Evolutionary conservation across 148 eudicot genomes (phyloP).

Genomic region (Linanthus parryae): DNA sequence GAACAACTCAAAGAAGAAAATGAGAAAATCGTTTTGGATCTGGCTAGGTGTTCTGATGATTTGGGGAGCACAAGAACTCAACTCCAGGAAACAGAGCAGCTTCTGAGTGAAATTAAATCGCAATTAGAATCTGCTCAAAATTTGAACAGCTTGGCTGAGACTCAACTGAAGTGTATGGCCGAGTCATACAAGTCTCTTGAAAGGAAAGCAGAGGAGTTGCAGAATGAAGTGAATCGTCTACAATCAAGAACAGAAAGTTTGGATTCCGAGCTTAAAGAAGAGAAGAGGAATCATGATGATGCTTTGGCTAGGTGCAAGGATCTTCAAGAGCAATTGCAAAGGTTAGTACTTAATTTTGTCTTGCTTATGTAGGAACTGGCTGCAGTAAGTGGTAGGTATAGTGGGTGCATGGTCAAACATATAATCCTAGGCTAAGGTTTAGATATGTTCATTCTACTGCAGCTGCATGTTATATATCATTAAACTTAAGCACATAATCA

Average conservation of each 20-base stretch:
- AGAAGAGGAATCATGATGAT: slow-evolving; percentile 50
- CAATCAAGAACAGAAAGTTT: slow-evolving; percentile 37
- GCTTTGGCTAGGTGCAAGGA: slow-evolving; percentile 52
- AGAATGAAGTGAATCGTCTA: slow-evolving; percentile 46
- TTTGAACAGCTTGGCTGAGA: slow-evolving; percentile 73
- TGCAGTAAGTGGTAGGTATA: no score
- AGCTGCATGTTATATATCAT: no score
- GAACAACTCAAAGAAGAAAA: slow-evolving; percentile 61
- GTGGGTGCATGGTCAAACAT: no score
- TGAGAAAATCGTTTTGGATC: slow-evolving; percentile 43
- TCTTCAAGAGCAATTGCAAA: slow-evolving; percentile 72
- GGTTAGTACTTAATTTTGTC: slow-evolving; percentile 37
- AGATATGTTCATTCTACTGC: no score
- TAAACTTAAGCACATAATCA: no score
- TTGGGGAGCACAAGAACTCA: slow-evolving; percentile 46
- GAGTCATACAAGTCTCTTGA: slow-evolving; percentile 79
- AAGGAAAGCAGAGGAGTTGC: slow-evolving; percentile 58
- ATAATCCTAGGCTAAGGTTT: no score
- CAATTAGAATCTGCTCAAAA: slow-evolving; percentile 58
- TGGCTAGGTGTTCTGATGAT: slow-evolving; percentile 47
- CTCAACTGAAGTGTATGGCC: slow-evolving; percentile 93
- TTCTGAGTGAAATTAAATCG: slow-evolving; percentile 50
- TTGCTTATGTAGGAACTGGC: neutral
- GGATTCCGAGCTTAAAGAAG: slow-evolving; percentile 60
- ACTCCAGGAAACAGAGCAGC: slow-evolving; percentile 49